Conservation (phyloP, 139 green algal genomes). For the Yamagishiella unicocca region DNA sequence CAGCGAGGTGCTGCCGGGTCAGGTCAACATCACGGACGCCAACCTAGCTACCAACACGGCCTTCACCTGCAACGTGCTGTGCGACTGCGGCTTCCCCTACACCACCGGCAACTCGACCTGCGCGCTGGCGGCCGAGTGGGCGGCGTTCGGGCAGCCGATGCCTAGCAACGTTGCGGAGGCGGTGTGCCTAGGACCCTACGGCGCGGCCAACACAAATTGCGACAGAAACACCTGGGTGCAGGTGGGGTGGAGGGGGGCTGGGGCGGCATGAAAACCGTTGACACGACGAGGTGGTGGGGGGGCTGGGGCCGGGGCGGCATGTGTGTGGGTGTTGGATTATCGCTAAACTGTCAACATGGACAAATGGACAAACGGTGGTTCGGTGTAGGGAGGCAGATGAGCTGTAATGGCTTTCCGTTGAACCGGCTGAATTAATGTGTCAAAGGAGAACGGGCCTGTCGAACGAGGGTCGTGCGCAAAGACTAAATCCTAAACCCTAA, state of each 20-base stretch:
- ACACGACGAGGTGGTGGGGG: no score
- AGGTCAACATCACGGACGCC: conserved; percentile 1
- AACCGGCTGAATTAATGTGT: no score
- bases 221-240: conserved; percentile 17
- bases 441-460: no score
- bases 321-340: no score
- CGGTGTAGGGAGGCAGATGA: neutral
- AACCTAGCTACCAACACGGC: neutral
- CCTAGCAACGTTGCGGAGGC: conserved; percentile 11
- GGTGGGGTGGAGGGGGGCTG: no score
- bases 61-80: conserved; percentile 47
- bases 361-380: no score
- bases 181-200: conserved; percentile 9
- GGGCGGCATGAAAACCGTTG: no score
- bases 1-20: neutral
- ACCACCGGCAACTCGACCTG: neutral
- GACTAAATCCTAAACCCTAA: no score
- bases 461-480: no score
- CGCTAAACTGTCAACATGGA: no score
- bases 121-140: neutral
- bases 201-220: neutral
- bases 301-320: no score
- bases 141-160: neutral
- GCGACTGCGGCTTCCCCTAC: conserved; percentile 41
- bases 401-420: neutral